Evolutionary conservation across 345 rosid genomes (phyloP), one percentile per base, ranked within the genome.

Genomic region (Ceriops tagal): DNA sequence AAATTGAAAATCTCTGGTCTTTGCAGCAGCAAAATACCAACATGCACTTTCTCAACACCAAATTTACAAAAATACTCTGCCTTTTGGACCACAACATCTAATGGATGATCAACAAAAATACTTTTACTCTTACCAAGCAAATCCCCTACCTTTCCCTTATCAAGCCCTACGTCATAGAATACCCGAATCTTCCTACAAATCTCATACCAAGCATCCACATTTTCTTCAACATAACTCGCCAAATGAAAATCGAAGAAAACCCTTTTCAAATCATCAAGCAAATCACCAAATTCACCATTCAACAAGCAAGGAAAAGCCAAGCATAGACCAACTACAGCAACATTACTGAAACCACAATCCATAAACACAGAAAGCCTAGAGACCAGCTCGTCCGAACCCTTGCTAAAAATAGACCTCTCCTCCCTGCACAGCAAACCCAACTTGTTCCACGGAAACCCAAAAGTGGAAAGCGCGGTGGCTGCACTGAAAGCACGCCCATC

Each of bases 391-490:
- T 34, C 66, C 2, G 78, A 70, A 27, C 73, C 71, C 74, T 20
- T 71, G n/a, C 43, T 8, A 78, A 88, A 88, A 82, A 90, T 76
- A 32, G 59, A 78, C 21, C 62, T 72, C 19, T 88, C 91, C 76
- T 79, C 89, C 71, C 65, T 83, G 68, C 75, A 90, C 81, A 88
- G 63, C 70, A 35, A 75, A 37, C 91, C 96, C 5, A 90, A 72
- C 75, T 66, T 82, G 22, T 84, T 81, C 96, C 92, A 90, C 30
- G 92, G 91, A 78, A 88, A 88, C 66, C 96, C 96, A 3, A 88
- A 90, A 57, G 53, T 73, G 27, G 81, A 80, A 61, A 90, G 83
- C 20, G 73, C 83, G 67, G 72, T 77, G 37, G 91, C 88, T 7
- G 80, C 86, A 62, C 77, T 68, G 31, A 86, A 75, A 34, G 75